Evolutionary conservation across 2,329 filamentous ascomycete genomes (phyloP), one percentile per base, ranked within the genome.

Genomic region (Diaporthe australafricana): DNA sequence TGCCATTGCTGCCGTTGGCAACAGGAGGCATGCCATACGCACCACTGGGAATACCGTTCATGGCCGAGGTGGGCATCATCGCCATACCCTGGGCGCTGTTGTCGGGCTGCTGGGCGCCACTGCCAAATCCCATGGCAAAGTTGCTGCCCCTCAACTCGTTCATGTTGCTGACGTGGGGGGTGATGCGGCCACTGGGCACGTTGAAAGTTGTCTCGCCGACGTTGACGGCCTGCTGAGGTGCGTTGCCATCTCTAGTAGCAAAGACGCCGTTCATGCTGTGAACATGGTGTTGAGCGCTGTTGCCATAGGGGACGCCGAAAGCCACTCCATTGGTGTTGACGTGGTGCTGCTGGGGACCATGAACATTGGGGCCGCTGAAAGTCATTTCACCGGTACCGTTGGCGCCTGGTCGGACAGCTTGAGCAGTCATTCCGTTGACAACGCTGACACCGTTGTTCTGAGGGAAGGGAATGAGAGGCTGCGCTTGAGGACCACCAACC

Each of bases 371-470:
- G 32, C 67, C 30, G 8, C 20, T 22, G 47, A 38, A 30, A 50
- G 32, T 69, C 22, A 60, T 27, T 32, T n/a, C 67, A 30, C 9
- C 16, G 30, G 32, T 17, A 16, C 30, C 53, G 17, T 60, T 42
- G 42, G 50, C 17, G 20, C 27, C 32, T 14, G 25, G 22, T 25
- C 30, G 60, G 60, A 35, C 30, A 20, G 45, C 1, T 35, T 65
- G n/a, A 50, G 45, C 11, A 22, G 5, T 40, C 42, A 40, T 50
- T 40, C 42, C 67, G 22, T 52, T 38, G 30, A 35, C 22, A 16
- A 32, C n/a, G 42, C 42, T 20, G 42, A 69, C 30, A 25, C 67
- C 67, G 47, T 60, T 50, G 17, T 40, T 60, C 32, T 20, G 32
- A 6, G 32, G 55, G 42, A 50, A 32, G n/a, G 40, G 8, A 12